These are phyloP conservation scores for Sarcodon aspratus DNA, from an alignment of 768 basidiomycete genomes.

Conservation along the genomic window DNA sequence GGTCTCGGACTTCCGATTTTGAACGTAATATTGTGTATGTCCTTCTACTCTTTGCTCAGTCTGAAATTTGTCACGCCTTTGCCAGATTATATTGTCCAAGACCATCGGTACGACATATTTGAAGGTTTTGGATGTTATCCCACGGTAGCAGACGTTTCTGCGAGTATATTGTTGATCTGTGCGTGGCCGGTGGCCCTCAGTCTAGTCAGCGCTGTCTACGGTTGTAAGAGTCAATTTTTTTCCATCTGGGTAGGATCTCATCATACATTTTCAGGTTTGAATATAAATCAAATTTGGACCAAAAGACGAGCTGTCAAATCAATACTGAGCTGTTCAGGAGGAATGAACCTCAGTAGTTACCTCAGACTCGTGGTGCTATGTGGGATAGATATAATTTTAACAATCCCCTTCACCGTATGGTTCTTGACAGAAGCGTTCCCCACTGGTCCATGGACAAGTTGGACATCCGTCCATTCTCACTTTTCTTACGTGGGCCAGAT, in stretches of 20 bases:
- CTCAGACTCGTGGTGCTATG: conserved; percentile 39
- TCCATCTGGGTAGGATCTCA: conserved; percentile 4
- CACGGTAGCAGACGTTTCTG: conserved; percentile 22
- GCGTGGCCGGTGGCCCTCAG: conserved; percentile 29
- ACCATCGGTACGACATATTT: conserved; percentile 32
- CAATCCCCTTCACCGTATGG: conserved; percentile 9
- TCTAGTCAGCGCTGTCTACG: conserved; percentile 26
- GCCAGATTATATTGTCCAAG: conserved; percentile 13
- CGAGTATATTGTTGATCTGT: conserved; percentile 22
- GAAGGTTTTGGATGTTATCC: conserved; percentile 39
- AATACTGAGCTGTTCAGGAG: conserved; percentile 3
- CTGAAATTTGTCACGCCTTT: not conserved
- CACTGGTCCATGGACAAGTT: conserved; percentile 14
- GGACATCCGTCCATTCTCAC: conserved; percentile 21
- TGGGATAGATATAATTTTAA: conserved; percentile 10
- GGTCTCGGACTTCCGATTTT: conserved; percentile 11
- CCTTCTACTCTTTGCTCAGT: not conserved
- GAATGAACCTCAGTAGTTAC: not conserved
- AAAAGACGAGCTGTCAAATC: conserved; percentile 17
- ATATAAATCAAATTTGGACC: conserved; percentile 30
- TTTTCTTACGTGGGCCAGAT: conserved; percentile 14
- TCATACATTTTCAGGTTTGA: no score
- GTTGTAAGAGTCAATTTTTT: conserved; percentile 13
- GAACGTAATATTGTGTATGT: conserved; percentile 10
- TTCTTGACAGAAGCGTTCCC: conserved; percentile 9